A percentile compares a stretch with the other conserved stretches of the same genome.
phyloP scores from a whole-genome alignment of 1,284 basidiomycete genomes.

The Trichosporon sp. region DNA sequence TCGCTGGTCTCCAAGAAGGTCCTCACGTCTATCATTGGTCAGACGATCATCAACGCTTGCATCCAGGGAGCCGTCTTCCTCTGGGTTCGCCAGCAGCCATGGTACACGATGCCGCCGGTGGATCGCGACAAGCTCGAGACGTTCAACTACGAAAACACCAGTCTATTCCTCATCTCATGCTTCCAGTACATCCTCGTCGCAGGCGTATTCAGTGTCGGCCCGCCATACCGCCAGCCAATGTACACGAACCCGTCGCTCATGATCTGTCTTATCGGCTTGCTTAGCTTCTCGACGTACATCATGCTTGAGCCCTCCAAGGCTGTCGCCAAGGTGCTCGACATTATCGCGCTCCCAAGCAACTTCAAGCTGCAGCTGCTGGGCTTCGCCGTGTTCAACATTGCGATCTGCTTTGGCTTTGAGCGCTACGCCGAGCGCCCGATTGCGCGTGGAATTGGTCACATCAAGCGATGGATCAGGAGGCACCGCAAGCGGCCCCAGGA shows the following conservation, averaged over 20 bases:
- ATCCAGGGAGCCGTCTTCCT: conserved; percentile 83
- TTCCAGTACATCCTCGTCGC: conserved; percentile 98
- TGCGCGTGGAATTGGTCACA: conserved; percentile 53
- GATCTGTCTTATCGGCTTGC: conserved; percentile 61
- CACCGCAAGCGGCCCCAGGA: conserved; percentile 41
- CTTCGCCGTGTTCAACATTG: conserved; percentile 69
- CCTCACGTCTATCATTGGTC: conserved; percentile 85
- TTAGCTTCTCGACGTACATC: conserved; percentile 67
- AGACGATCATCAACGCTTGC: conserved; percentile 78
- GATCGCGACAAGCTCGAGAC: conserved; percentile 75
- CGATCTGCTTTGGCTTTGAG: conserved; percentile 71
- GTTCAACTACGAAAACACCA: conserved; percentile 90
- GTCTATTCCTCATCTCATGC: conserved; percentile 86
- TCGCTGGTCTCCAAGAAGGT: conserved; percentile 96
- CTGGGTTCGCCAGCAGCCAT: conserved; percentile 78
- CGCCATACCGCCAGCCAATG: conserved; percentile 90
- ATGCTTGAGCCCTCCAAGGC: conserved; percentile 63
- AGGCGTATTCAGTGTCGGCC: conserved; percentile 94
- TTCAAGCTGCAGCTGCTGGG: conserved; percentile 67
- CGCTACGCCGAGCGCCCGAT: conserved; percentile 64
- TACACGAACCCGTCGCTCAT: conserved; percentile 89
- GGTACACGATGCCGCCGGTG: conserved; percentile 62
- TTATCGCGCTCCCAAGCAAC: conserved; percentile 67
- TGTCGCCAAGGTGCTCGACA: conserved; percentile 63
- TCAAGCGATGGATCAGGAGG: conserved; percentile 35